phyloP scores from a whole-genome alignment of 345 rosid genomes.

The Salix dunnii region DNA sequence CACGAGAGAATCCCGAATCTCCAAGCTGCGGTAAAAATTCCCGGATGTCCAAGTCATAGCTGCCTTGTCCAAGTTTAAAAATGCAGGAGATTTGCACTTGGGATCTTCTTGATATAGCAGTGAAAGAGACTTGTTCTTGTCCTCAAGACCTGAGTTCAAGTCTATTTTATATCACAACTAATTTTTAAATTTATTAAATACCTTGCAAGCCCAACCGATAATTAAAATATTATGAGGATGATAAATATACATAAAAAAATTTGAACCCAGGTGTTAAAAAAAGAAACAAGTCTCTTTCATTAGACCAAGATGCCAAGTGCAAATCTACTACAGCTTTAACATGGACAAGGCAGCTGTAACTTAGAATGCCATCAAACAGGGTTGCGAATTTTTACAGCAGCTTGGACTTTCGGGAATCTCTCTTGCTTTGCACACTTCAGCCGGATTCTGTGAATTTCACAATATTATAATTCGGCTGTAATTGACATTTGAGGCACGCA shows the following conservation, averaged over 20 bases:
- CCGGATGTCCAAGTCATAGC: not conserved
- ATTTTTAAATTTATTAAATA: too few species aligned
- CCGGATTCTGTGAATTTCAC: not conserved
- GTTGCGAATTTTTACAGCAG: not conserved
- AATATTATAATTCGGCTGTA: too few species aligned
- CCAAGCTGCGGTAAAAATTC: not conserved
- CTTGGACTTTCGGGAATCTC: not conserved
- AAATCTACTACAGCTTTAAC: not conserved
- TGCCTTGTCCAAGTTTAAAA: not conserved
- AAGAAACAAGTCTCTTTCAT: too few species aligned
- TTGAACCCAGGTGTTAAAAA: too few species aligned
- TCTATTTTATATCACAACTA: too few species aligned
- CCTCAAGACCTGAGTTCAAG: too few species aligned
- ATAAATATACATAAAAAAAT: too few species aligned
- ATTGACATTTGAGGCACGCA: too few species aligned
- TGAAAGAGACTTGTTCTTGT: too few species aligned
- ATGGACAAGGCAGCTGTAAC: not conserved
- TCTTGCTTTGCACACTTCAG: not conserved
- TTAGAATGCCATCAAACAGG: not conserved
- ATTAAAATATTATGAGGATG: too few species aligned
- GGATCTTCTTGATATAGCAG: too few species aligned
- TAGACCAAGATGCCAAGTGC: rapidly evolving
- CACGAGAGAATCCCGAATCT: not conserved
- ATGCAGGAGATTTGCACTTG: not conserved
- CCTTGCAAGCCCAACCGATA: too few species aligned